Conservation (phyloP, 352 stramenopile species). For the Lagenidium giganteum region DNA sequence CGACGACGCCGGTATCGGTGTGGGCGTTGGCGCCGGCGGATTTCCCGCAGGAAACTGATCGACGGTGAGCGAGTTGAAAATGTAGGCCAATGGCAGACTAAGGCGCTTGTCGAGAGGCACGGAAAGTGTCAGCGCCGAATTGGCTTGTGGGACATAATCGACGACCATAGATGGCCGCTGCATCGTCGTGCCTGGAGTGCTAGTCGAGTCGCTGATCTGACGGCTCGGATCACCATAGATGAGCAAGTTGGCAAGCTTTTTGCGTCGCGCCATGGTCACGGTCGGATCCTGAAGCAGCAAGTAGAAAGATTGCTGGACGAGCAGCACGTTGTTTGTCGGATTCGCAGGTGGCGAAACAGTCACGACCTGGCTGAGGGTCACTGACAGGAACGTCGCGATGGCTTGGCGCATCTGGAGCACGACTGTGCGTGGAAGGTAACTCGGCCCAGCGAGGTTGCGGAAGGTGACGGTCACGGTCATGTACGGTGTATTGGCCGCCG, state of each 20-base stretch:
- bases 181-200: background rate
- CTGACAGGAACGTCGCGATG: conserved; percentile 33
- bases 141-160: conserved; percentile 30
- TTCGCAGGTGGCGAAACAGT: conserved; percentile 18
- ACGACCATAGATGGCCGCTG: conserved; percentile 33
- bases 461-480: conserved; percentile 35
- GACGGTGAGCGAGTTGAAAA: conserved; percentile 40
- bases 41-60: conserved; percentile 37
- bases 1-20: conserved; percentile 6
- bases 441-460: conserved; percentile 29
- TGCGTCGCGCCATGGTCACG: conserved; percentile 13
- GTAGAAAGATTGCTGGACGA: conserved; percentile 38
- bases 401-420: conserved; percentile 45
- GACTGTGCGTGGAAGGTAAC: conserved; percentile 27
- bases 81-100: conserved; percentile 28
- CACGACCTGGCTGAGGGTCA: conserved; percentile 18
- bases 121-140: background rate
- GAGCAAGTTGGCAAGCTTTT: conserved; percentile 34
- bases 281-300: conserved; percentile 18
- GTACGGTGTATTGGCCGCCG: conserved; percentile 14
- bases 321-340: conserved; percentile 22
- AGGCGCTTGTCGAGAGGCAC: conserved; percentile 10
- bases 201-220: conserved; percentile 5
- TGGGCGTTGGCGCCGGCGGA: conserved; percentile 16
- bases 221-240: conserved; percentile 36